Base-by-base conservation (phyloP, 2,329 filamentous ascomycete species). In the Dactylonectria macrodidyma region DNA sequence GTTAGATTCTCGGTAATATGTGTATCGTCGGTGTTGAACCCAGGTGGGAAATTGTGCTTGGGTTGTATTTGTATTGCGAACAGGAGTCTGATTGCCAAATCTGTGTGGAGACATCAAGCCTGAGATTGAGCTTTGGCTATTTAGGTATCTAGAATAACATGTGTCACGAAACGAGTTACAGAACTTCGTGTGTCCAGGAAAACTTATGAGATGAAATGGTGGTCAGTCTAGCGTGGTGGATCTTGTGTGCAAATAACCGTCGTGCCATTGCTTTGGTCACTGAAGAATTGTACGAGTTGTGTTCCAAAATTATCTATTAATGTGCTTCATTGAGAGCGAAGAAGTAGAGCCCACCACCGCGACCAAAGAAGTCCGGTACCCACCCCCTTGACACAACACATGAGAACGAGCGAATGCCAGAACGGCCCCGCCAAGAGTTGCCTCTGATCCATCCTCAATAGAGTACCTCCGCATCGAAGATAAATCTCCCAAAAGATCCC, bases 281-380 rank as follows among this genome's bases (percentile, higher is more conserved):
- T 12, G 14, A 24, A 9, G 11, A n/a, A 16, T 54, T 22, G 22
- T 16, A 36, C 16, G 4, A 34, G 7, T 61, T 44, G 11, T 64
- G 47, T 30, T 55, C 71, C 64, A 76, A 76, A 68, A 76, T 76
- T 75, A 76, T 76, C 64, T 79, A 80, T 69, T 78, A 74, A 63
- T 77, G 67, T 71, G 70, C 69, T 63, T 73, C 66, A 77, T 75
- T 65, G 76, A 79, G 72, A 75, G 77, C 73, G 69, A 78, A 75
- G 78, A 77, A 72, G 65, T 62, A 72, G 75, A 73, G 69, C 70
- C 74, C 71, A 54, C 67, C 66, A 61, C 68, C 62, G 60, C 65
- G 67, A 66, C 68, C 62, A 69, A 68, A 71, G 63, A 71, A 71
- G 67, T 73, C 62, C 72, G 73, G 69, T 72, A 75, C 76, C 70